Evolutionary conservation across 495 filamentous ascomycete species (phyloP).

Genomic region (Pseudomonodictys pantanalensis): DNA sequence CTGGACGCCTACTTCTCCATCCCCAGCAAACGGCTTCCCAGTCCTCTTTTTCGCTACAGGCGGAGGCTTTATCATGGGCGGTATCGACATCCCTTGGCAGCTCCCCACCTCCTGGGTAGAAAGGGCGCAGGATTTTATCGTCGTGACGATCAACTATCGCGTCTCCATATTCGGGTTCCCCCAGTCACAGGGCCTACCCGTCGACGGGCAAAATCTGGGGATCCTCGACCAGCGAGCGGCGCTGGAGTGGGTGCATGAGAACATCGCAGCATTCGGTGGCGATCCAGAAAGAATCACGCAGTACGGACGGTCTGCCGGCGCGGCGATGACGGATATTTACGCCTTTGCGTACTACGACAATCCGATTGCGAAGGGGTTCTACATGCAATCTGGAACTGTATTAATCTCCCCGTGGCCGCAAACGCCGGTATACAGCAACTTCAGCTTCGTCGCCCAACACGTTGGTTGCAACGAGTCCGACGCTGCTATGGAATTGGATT

Average conservation of each 20-base stretch:
- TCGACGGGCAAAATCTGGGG: slow-evolving; percentile 42
- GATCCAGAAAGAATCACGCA: slow-evolving; percentile 53
- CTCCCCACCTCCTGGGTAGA: slow-evolving; percentile 8
- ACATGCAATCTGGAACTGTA: slow-evolving; percentile 58
- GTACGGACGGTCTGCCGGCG: slow-evolving; percentile 68
- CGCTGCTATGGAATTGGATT: slow-evolving; percentile 42
- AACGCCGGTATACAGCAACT: neutral
- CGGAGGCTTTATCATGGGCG: neutral
- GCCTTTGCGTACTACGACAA: slow-evolving; percentile 37
- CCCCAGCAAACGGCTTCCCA: neutral
- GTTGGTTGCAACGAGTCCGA: slow-evolving; percentile 18
- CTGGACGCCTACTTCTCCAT: slow-evolving; percentile 3
- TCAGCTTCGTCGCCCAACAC: slow-evolving; percentile 2
- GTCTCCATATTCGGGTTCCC: slow-evolving; percentile 4
- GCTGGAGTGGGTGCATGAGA: slow-evolving; percentile 42
- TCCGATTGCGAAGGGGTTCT: slow-evolving; percentile 54
- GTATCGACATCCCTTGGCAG: slow-evolving; percentile 10
- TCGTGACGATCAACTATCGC: slow-evolving; percentile 61
- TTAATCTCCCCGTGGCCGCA: neutral
- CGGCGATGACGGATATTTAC: slow-evolving; percentile 64
- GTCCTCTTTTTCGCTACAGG: slow-evolving; percentile 18
- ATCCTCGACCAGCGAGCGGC: slow-evolving; percentile 44
- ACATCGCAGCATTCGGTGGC: slow-evolving; percentile 39
- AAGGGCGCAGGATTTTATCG: slow-evolving; percentile 11
- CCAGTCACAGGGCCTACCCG: slow-evolving; percentile 41